Conservation (phyloP, 2,329 filamentous ascomycete genomes). For the Cordyceps fumosorosea region DNA sequence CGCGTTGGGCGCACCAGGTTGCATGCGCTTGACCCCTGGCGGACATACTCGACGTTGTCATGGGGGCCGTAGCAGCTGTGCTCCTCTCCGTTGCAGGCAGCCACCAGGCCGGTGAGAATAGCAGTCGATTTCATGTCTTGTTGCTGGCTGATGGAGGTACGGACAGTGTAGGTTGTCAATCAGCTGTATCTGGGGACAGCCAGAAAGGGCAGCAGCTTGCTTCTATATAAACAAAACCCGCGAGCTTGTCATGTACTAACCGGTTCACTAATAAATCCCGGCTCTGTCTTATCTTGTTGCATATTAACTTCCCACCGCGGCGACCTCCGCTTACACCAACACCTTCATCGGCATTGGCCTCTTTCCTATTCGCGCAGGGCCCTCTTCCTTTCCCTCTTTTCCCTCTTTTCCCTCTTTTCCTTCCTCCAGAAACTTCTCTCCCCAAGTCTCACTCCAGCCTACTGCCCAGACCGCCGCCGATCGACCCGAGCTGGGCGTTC, state of each 20-base stretch:
- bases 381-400: too few relatives aligned
- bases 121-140: slow-evolving; percentile 7
- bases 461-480: background rate
- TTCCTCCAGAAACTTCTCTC: background rate
- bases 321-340: background rate
- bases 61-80: slow-evolving; percentile 33
- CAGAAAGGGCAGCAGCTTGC: background rate
- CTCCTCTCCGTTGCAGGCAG: slow-evolving; percentile 29
- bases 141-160: background rate
- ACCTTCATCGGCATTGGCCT: background rate
- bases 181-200: background rate
- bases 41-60: slow-evolving; percentile 37
- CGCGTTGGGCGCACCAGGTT: slow-evolving; percentile 38
- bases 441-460: background rate
- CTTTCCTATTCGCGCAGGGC: background rate
- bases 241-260: too few relatives aligned
- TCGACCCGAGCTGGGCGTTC: background rate
- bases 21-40: slow-evolving; percentile 43
- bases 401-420: too few relatives aligned
- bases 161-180: background rate
- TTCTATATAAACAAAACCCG: slow-evolving; percentile 1
- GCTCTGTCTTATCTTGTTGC: background rate
- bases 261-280: background rate
- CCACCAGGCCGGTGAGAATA: slow-evolving; percentile 8
- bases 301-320: background rate